Evolutionary conservation across 1,139 yeast genomes (phyloP).

Genomic region (Nadsonia starkeyi-henricii): DNA sequence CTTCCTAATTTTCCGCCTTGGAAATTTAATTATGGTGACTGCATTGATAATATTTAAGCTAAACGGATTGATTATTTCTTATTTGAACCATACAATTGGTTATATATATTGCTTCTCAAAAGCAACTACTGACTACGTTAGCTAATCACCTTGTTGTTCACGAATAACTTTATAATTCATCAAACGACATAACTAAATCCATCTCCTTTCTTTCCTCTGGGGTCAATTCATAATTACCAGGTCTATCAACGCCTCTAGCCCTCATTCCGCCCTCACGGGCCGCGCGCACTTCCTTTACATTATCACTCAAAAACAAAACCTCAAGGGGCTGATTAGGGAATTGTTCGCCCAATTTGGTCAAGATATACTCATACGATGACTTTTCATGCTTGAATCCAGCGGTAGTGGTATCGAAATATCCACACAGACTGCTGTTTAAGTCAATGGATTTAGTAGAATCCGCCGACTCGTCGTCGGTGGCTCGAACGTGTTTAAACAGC

Average conservation of each 20-base stretch:
- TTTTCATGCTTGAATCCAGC: conserved; percentile 58
- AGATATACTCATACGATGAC: conserved; percentile 45
- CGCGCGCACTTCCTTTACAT: conserved; percentile 36
- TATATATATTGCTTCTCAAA: too few relatives aligned
- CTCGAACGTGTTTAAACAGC: conserved; percentile 56
- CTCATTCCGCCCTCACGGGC: conserved; percentile 55
- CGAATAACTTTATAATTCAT: too few relatives aligned
- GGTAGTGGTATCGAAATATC: conserved; percentile 75
- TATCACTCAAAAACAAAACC: conserved; percentile 63
- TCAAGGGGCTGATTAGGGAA: conserved; percentile 17
- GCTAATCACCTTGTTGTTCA: too few relatives aligned
- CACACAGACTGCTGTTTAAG: conserved; percentile 40
- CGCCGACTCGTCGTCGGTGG: too few relatives aligned
- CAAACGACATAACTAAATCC: neutral
- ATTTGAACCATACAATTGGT: too few relatives aligned
- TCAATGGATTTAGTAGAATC: conserved; percentile 26
- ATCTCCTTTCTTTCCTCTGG: conserved; percentile 1
- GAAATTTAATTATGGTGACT: too few relatives aligned
- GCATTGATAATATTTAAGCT: too few relatives aligned
- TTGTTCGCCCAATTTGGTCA: conserved; percentile 28
- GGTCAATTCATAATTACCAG: conserved; percentile 54
- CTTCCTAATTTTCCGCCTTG: too few relatives aligned
- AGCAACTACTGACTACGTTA: too few relatives aligned
- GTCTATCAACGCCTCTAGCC: conserved; percentile 48
- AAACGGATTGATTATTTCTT: too few relatives aligned